Evolutionary conservation across 345 rosid genomes (phyloP), one percentile per base, ranked within the genome.

Genomic region (Hirschfeldia incana): DNA sequence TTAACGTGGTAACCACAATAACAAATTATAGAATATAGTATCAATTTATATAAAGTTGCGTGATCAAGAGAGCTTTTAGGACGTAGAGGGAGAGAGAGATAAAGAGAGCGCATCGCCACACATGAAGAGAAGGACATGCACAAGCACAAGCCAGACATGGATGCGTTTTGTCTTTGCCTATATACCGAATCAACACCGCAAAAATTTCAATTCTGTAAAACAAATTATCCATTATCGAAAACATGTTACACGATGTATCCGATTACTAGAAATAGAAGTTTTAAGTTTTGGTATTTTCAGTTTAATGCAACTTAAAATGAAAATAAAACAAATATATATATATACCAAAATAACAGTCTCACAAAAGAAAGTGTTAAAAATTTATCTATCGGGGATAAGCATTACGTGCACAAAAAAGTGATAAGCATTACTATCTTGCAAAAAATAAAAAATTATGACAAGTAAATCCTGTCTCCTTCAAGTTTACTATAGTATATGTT

Each of bases 151-250:
- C 49, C 1, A 68, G 78, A 74, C 75, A 69, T 75, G 71, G 79
- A 80, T 80, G 79, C 79, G 62, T 51, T 74, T 80, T 80, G 79
- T 80, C 76, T 79, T 69, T 73, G 68, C 66, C 75, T 80, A 42
- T 37, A 49, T 34, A 42, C 63, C 63, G 69, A 80, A 69, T 27
- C 61, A 80, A 69, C 67, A 37, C 75, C 3, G 4, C 32, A 29
- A 29, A 61, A 80, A 13, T 68, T 74, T 79, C 65, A 59, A 58
- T 72, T 70, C n/a, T 70, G 39, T 39, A 17, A 21, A 21, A 11
- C 70, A 37, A 17, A 65, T 26, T 67, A 17, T 44, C 12, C 53
- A 44, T 32, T 33, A 59, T 8, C 11, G 8, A 49, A 64, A 21
- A 12, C 13, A 34, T 46, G 49, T 44, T 61, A 32, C 44, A 42